Evolutionary conservation across 2,329 filamentous ascomycete genomes (phyloP), one percentile per base, ranked within the genome.

Genomic region (Fonsecaea erecta): DNA sequence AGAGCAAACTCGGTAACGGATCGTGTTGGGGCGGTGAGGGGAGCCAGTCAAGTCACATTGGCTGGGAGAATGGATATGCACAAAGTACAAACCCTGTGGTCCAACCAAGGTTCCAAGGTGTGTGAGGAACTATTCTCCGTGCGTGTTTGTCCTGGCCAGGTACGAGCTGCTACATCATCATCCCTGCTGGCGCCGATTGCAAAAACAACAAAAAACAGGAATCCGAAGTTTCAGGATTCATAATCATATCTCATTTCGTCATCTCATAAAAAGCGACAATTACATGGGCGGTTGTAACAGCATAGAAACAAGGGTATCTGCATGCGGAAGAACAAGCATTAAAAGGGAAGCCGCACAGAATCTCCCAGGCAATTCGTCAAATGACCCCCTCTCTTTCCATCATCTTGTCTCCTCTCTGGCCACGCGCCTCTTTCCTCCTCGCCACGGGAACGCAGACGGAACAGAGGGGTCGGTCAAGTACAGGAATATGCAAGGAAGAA

Each of bases 161-260:
- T 57, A n/a, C 3, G n/a, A 43, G 12, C 2, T 6, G 35, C 28
- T 30, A 34, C 32, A 34, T 9, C 53, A 8, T 7, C 4, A 26
- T 43, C 14, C 52, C 32, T 21, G 24, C 8, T 40, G n/a, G n/a
- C n/a, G n/a, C n/a, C n/a, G 37, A 40, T 40, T 5, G 18, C 9
- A 3, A 48, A 28, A 37, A 5, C 32, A 18, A n/a, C n/a, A n/a
- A 56, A 43, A 57, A 32, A 48, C n/a, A 30, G 12, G 43, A 48
- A 48, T 5, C 54, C 32, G 26, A n/a, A n/a, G 59, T 62, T 62
- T 58, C 32, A 30, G 53, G 32, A 58, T 60, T 66, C 64, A 66
- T 66, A 40, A 63, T 63, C 64, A 66, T 63, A 52, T 63, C 61
- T 66, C 64, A 66, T 66, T 58, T 63, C 64, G 30, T 66, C 64